A percentile compares a stretch with the other conserved stretches of the same genome.
Evolutionary conservation across 768 basidiomycete genomes (phyloP).

Genomic region (Amanita jacksonii): DNA sequence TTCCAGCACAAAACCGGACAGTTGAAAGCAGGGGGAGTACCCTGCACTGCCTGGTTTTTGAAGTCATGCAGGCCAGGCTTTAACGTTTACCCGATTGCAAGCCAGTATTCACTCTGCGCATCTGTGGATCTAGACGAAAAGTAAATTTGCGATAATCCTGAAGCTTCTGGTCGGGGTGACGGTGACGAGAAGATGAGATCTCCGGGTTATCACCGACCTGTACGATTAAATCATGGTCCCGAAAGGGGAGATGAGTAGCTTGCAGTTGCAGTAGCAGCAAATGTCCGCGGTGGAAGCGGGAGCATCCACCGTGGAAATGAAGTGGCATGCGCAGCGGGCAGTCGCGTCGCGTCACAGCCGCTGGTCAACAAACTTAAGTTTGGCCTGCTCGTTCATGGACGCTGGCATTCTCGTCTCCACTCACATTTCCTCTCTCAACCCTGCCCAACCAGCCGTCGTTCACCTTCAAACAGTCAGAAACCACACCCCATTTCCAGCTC

Average conservation of each 20-base stretch:
- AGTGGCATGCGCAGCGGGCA: neutral
- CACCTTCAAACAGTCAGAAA: conserved; percentile 52
- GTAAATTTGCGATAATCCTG: neutral
- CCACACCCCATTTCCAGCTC: conserved; percentile 38
- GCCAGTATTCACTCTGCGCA: too few species aligned
- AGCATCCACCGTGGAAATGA: conserved; percentile 8
- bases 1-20: neutral
- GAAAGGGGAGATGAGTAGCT: neutral
- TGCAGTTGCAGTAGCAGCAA: neutral
- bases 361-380: neutral
- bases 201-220: too few species aligned
- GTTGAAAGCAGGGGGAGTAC: too few species aligned
- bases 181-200: neutral
- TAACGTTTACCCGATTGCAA: too few species aligned
- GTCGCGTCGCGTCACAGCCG: neutral
- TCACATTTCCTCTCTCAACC: conserved; percentile 57
- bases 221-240: too few species aligned
- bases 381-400: conserved; percentile 5
- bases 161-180: conserved; percentile 1
- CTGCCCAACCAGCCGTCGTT: conserved; percentile 39
- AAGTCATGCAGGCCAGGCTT: too few species aligned
- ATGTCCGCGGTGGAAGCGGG: neutral
- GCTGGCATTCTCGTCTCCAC: conserved; percentile 37
- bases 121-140: too few species aligned
- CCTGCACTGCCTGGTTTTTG: too few species aligned